Percentiles rank a stretch among this genome's conserved stretches.
These are phyloP conservation scores for Fraxinus floribunda DNA, from an alignment of 305 asterid species.

Conservation along the genomic window DNA sequence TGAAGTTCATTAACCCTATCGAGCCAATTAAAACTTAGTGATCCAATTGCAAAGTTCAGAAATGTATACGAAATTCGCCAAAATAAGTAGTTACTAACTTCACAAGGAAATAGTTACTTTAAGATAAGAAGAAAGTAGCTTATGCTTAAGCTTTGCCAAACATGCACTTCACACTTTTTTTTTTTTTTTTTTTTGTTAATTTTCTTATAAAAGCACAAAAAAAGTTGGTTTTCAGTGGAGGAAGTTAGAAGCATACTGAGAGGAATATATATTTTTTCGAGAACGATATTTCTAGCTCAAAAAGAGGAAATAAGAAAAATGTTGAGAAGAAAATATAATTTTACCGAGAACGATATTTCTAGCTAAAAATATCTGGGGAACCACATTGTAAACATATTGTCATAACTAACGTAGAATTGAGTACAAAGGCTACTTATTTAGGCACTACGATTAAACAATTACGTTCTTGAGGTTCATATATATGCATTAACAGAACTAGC, in stretches of 20 bases:
- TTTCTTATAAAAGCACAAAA: neutral
- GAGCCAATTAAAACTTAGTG: neutral
- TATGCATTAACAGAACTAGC: neutral
- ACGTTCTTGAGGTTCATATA: neutral
- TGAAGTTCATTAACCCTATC: neutral
- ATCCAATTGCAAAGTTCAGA: neutral
- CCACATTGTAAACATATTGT: neutral
- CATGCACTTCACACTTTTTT: neutral
- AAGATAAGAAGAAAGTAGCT: neutral
- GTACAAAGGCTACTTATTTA: slow-evolving; percentile 1
- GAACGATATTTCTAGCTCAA: neutral
- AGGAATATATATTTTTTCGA: neutral
- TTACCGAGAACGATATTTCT: neutral
- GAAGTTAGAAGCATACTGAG: neutral
- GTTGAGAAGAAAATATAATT: neutral
- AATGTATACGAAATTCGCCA: neutral
- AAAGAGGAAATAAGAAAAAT: neutral
- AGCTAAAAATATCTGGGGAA: neutral
- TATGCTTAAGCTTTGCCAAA: neutral
- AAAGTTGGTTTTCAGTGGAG: neutral
- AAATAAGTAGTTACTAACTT: neutral
- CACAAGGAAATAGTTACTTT: neutral
- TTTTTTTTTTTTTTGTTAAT: no score
- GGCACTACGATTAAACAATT: neutral
- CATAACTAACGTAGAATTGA: neutral